Evolutionary conservation across 345 rosid species (phyloP).

Genomic region (Zanthoxylum bungeanum): DNA sequence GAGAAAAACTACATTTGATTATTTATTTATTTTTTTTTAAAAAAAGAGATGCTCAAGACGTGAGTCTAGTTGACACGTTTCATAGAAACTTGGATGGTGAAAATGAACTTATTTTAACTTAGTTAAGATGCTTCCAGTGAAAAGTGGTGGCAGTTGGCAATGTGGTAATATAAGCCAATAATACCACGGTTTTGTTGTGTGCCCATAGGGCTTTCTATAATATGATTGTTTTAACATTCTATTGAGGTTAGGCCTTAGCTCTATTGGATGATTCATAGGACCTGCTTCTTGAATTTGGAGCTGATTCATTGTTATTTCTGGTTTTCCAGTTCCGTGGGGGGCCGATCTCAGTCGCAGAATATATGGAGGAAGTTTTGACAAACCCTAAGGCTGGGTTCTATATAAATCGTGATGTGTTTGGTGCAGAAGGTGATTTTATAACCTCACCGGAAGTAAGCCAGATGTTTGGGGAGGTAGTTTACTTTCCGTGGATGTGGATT

Average conservation of each 20-base stretch:
- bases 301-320: conserved; percentile 13
- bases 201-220: neutral
- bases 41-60: neutral
- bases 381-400: conserved; percentile 89
- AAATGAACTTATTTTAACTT: neutral
- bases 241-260: neutral
- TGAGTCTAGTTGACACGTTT: neutral
- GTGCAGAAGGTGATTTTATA: conserved; percentile 89
- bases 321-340: conserved; percentile 77
- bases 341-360: conserved; percentile 88
- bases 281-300: conserved; percentile 5
- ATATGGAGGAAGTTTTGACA: conserved; percentile 94
- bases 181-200: neutral
- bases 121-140: neutral
- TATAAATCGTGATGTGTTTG: conserved; percentile 90
- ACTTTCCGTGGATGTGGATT: neutral
- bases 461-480: conserved; percentile 88
- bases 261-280: neutral
- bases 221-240: neutral
- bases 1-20: too few species aligned
- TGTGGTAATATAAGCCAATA: neutral
- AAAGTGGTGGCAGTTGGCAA: neutral
- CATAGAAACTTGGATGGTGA: neutral
- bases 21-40: too few species aligned
- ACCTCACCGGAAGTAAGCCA: conserved; percentile 98